Conservation (phyloP, 371 early-diverging fungal species). For the Globomyces sp. region DNA sequence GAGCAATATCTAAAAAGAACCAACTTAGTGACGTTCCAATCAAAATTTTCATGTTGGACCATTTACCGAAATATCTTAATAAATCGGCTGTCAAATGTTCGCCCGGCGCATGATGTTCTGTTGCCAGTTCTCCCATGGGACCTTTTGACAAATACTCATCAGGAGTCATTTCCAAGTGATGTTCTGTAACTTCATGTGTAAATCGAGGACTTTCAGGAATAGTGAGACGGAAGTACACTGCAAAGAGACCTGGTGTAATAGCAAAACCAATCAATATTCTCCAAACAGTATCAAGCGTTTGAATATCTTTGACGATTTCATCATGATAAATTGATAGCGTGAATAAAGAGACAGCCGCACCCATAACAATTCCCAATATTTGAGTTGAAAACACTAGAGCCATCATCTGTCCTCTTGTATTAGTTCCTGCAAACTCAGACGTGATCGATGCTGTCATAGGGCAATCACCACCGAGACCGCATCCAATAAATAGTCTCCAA, state of each 20-base stretch:
- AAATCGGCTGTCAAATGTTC: not conserved
- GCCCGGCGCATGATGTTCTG: not conserved
- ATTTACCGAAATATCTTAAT: conserved; percentile 68
- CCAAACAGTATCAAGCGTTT: conserved; percentile 84
- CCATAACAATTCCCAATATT: conserved; percentile 82
- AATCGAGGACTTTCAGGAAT: conserved; percentile 92
- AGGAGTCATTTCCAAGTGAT: conserved; percentile 15
- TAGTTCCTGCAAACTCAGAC: conserved; percentile 79
- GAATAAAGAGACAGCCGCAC: conserved; percentile 68
- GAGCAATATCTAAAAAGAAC: conserved; percentile 85
- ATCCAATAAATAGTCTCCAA: conserved; percentile 81
- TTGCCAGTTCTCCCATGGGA: conserved; percentile 1
- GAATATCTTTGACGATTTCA: conserved; percentile 58
- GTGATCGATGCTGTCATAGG: conserved; percentile 75
- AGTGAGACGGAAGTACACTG: conserved; percentile 85
- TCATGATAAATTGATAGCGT: conserved; percentile 66
- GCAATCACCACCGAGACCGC: conserved; percentile 77
- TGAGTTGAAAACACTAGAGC: conserved; percentile 92
- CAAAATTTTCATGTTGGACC: conserved; percentile 73
- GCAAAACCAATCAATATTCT: conserved; percentile 67
- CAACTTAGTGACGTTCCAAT: conserved; percentile 37
- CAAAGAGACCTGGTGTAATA: conserved; percentile 72
- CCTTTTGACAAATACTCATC: conserved; percentile 9
- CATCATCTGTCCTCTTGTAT: conserved; percentile 80
- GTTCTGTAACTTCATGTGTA: conserved; percentile 58